phyloP scores from a whole-genome alignment of 2,329 filamentous ascomycete genomes.

The Fusarium staphyleae region DNA sequence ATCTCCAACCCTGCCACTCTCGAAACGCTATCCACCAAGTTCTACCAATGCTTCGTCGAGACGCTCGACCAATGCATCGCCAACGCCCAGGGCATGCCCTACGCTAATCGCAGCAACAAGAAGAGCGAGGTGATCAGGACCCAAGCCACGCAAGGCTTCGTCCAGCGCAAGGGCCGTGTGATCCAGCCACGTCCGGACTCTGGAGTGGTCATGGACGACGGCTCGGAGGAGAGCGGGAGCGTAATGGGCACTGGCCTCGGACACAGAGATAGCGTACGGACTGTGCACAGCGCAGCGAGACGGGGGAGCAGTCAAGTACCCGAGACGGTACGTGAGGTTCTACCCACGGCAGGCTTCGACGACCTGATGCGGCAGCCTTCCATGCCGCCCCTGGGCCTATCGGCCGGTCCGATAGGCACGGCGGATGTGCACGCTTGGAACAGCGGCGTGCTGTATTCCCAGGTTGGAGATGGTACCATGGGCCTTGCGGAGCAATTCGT shows the following conservation, averaged over 20 bases:
- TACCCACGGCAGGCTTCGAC: conserved; percentile 28
- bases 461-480: conserved; percentile 29
- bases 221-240: conserved; percentile 49
- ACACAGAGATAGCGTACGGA: conserved; percentile 45
- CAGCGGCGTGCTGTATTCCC: conserved; percentile 38
- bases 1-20: conserved; percentile 49
- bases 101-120: conserved; percentile 52
- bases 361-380: conserved; percentile 33
- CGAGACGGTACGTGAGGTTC: conserved; percentile 31
- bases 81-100: conserved; percentile 48
- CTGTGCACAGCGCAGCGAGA: conserved; percentile 32
- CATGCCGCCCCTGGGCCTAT: conserved; percentile 24
- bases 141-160: conserved; percentile 24
- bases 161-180: conserved; percentile 37
- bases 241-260: conserved; percentile 32
- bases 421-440: conserved; percentile 44
- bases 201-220: conserved; percentile 50
- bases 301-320: conserved; percentile 39
- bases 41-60: conserved; percentile 52
- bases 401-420: conserved; percentile 22
- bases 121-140: conserved; percentile 43
- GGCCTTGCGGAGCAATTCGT: conserved; percentile 38
- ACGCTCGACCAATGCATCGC: conserved; percentile 48
- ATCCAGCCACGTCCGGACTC: conserved; percentile 48
- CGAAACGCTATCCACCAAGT: conserved; percentile 50